Evolutionary conservation across 371 early-diverging fungal genomes (phyloP).

Genomic region (Lichtheimia corymbifera): DNA sequence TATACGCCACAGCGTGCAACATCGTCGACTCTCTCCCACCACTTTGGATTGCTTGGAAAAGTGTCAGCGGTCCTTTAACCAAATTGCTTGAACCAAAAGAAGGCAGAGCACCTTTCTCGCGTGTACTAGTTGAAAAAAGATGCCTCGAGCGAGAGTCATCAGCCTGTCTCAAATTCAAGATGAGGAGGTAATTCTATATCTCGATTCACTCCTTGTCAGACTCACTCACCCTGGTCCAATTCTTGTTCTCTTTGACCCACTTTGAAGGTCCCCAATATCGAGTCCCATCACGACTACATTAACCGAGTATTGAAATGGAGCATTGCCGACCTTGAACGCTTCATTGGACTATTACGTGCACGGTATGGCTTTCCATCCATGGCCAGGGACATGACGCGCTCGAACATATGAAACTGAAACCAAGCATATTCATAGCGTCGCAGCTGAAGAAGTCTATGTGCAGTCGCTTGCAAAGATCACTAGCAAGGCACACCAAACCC

Average conservation of each 20-base stretch:
- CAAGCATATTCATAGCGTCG: conserved; percentile 19
- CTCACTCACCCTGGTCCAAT: not conserved
- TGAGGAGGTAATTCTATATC: not conserved
- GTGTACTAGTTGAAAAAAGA: not conserved
- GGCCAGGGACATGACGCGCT: no score
- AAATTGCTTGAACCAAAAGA: no score
- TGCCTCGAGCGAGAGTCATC: not conserved
- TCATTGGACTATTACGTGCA: conserved; percentile 33
- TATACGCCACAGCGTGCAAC: no score
- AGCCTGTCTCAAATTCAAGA: conserved; percentile 3
- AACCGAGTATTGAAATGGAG: conserved; percentile 46
- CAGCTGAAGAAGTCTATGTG: conserved; percentile 44
- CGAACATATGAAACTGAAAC: not conserved
- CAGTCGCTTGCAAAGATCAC: conserved; percentile 30
- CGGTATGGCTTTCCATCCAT: conserved; percentile 26
- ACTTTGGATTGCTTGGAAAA: no score
- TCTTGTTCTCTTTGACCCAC: not conserved
- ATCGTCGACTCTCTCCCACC: no score
- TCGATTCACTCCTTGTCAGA: not conserved
- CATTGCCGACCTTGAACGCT: conserved; percentile 42
- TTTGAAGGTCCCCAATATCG: conserved; percentile 32
- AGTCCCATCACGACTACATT: conserved; percentile 39
- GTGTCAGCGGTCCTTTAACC: no score
- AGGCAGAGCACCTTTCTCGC: no score
- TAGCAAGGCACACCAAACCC: conserved; percentile 15